Conservation (phyloP, 1,139 yeast species). For the Ogataea hybrid region DNA sequence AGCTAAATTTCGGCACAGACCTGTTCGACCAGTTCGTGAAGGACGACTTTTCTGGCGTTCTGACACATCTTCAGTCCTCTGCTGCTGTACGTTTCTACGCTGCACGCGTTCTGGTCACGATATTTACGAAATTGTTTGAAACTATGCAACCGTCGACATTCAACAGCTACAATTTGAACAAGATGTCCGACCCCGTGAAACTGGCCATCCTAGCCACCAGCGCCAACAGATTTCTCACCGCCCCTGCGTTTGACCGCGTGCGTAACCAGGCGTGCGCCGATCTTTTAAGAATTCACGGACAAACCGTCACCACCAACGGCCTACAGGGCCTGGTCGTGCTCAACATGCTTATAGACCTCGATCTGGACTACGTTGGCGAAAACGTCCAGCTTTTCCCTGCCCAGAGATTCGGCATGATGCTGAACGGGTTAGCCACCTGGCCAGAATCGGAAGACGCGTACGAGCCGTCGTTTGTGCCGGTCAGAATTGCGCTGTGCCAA, state of each 20-base stretch:
- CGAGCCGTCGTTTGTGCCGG: slow-evolving; percentile 48
- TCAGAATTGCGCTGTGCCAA: slow-evolving; percentile 52
- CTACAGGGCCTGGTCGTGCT: slow-evolving; percentile 49
- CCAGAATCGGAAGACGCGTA: slow-evolving; percentile 61
- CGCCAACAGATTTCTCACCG: slow-evolving; percentile 36
- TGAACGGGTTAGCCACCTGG: slow-evolving; percentile 54
- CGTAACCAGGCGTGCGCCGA: slow-evolving; percentile 67
- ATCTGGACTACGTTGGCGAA: slow-evolving; percentile 29
- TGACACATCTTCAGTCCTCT: not conserved
- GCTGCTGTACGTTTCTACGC: slow-evolving; percentile 22
- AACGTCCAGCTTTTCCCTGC: slow-evolving; percentile 45
- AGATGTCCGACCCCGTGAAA: slow-evolving; percentile 35
- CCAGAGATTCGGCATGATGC: slow-evolving; percentile 60
- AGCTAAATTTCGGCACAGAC: not conserved
- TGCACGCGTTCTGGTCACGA: slow-evolving; percentile 23
- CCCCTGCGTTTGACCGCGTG: slow-evolving; percentile 45
- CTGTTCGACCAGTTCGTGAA: not conserved
- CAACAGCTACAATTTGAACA: slow-evolving; percentile 16
- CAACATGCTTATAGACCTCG: slow-evolving; percentile 43
- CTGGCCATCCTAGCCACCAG: slow-evolving; percentile 41
- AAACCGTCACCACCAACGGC: slow-evolving; percentile 44
- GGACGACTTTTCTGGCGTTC: not conserved
- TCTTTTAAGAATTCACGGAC: slow-evolving; percentile 48
- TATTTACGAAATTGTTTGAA: slow-evolving; percentile 28
- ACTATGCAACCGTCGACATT: slow-evolving; percentile 11